Conservation (phyloP, 805 yeast genomes). For the Candida sithepensis region DNA sequence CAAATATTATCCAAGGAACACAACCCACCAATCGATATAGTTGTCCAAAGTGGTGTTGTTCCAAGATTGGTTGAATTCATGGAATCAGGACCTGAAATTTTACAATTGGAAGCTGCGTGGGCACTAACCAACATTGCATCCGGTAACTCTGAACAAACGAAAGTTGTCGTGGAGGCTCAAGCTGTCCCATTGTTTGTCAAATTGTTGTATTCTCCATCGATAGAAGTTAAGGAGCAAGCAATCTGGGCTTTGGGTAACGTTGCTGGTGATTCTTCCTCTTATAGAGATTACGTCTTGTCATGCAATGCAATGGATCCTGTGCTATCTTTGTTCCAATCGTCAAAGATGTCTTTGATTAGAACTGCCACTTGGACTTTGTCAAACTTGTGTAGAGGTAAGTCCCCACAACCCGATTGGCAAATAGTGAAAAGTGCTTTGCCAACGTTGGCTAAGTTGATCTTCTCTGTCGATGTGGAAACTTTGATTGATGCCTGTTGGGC, state of each 20-base stretch:
- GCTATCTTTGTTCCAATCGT: slow-evolving; percentile 67
- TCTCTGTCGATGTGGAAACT: slow-evolving; percentile 88
- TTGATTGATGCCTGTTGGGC: slow-evolving; percentile 99
- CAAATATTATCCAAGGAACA: slow-evolving; percentile 90
- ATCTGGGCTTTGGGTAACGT: slow-evolving; percentile 99
- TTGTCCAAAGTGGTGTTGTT: slow-evolving; percentile 89
- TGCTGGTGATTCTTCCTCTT: slow-evolving; percentile 92
- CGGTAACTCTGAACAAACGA: slow-evolving; percentile 86
- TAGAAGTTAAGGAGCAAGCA: slow-evolving; percentile 96
- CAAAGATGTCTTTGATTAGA: slow-evolving; percentile 86
- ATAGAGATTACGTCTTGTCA: slow-evolving; percentile 83
- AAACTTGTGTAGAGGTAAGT: slow-evolving; percentile 93
- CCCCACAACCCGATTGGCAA: slow-evolving; percentile 95
- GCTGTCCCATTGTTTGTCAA: slow-evolving; percentile 92
- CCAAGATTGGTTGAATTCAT: slow-evolving; percentile 86
- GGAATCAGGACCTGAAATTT: slow-evolving; percentile 74
- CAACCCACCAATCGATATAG: slow-evolving; percentile 93
- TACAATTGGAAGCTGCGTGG: slow-evolving; percentile 99
- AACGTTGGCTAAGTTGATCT: slow-evolving; percentile 84
- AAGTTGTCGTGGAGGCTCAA: slow-evolving; percentile 84
- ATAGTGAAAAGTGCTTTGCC: slow-evolving; percentile 86
- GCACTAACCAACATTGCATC: slow-evolving; percentile 98
- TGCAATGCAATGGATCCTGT: slow-evolving; percentile 90
- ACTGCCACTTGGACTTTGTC: slow-evolving; percentile 98
- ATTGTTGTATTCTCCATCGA: slow-evolving; percentile 71